phyloP scores from a whole-genome alignment of 2,329 filamentous ascomycete species.

The Paecilomyces niveus region DNA sequence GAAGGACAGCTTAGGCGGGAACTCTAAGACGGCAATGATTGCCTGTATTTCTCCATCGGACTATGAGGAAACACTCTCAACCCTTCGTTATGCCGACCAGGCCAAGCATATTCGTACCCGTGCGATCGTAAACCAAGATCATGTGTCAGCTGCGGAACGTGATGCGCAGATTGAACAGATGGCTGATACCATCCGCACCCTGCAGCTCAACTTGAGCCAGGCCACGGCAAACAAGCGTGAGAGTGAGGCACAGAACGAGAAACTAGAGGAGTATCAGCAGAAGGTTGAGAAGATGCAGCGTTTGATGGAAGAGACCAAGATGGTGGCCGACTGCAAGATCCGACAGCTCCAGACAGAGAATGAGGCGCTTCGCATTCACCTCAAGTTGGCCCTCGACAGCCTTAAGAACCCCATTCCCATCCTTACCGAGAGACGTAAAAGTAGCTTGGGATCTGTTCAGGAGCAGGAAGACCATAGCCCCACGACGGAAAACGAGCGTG shows the following conservation, averaged over 20 bases:
- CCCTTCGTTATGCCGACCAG: constrained; percentile 92
- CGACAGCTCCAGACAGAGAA: constrained; percentile 83
- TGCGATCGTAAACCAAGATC: constrained; percentile 91
- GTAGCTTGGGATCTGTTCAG: constrained; percentile 36
- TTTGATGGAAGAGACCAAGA: constrained; percentile 88
- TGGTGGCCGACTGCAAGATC: constrained; percentile 91
- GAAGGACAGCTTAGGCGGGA: constrained; percentile 91
- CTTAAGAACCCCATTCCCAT: constrained; percentile 84
- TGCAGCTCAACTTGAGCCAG: constrained; percentile 67
- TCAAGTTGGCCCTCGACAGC: constrained; percentile 77
- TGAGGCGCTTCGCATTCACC: constrained; percentile 77
- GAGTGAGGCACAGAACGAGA: constrained; percentile 69
- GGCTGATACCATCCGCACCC: constrained; percentile 82
- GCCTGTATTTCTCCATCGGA: constrained; percentile 92
- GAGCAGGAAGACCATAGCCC: constrained; percentile 55
- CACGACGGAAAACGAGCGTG: constrained; percentile 35
- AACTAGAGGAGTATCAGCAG: constrained; percentile 88
- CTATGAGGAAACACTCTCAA: constrained; percentile 95
- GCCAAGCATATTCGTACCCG: constrained; percentile 94
- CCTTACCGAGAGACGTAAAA: constrained; percentile 24
- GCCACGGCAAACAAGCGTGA: constrained; percentile 64
- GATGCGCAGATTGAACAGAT: constrained; percentile 92
- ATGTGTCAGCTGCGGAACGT: constrained; percentile 82
- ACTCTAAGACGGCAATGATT: constrained; percentile 99
- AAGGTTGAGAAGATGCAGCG: constrained; percentile 86